Evolutionary conservation across 352 stramenopile species (phyloP).

Genomic region (Globisporangium recalcitrans): DNA sequence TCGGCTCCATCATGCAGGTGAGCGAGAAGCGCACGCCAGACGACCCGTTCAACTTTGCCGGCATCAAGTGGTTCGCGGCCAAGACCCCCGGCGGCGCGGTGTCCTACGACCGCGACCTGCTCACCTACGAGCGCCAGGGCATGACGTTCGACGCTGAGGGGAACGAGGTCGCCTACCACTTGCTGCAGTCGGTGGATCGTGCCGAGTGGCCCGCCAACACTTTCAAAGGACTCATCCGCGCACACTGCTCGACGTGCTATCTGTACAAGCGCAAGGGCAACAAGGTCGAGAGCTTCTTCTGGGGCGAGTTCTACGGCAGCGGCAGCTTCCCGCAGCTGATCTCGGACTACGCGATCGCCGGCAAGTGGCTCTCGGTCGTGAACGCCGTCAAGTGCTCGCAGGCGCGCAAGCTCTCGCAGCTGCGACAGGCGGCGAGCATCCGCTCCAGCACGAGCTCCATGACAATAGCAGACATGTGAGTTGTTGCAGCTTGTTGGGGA

Average conservation of each 20-base stretch:
- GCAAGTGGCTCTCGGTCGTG: constrained; percentile 31
- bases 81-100: constrained; percentile 26
- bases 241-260: constrained; percentile 28
- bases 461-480: neutral
- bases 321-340: constrained; percentile 25
- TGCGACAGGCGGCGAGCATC: constrained; percentile 8
- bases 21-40: constrained; percentile 21
- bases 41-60: constrained; percentile 36
- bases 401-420: constrained; percentile 9
- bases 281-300: constrained; percentile 29
- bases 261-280: constrained; percentile 20
- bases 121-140: constrained; percentile 47
- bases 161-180: constrained; percentile 36
- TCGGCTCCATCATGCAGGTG: constrained; percentile 32
- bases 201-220: constrained; percentile 24
- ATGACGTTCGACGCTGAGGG: constrained; percentile 26
- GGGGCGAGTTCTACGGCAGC: constrained; percentile 27
- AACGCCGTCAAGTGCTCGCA: constrained; percentile 24
- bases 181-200: constrained; percentile 38
- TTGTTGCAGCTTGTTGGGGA: neutral
- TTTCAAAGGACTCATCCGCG: constrained; percentile 26
- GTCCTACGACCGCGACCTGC: constrained; percentile 33
- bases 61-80: constrained; percentile 38
- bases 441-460: neutral
- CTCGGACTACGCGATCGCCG: constrained; percentile 28